Conservation (phyloP, 805 yeast genomes). For the Teunomyces stri region DNA sequence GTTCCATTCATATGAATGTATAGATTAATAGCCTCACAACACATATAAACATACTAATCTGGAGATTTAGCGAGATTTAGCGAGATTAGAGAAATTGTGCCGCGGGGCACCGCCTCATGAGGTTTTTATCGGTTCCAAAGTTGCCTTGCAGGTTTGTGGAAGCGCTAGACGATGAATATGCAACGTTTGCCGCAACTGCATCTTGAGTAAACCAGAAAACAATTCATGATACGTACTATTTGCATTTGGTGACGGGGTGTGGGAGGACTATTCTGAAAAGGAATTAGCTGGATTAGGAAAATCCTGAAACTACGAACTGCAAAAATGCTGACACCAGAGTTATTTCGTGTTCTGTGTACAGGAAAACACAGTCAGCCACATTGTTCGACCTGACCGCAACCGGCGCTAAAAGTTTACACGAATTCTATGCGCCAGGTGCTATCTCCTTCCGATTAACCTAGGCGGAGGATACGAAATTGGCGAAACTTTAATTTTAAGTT, state of each 20-base stretch:
- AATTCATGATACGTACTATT: not conserved
- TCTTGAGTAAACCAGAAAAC: not conserved
- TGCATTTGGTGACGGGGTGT: not conserved
- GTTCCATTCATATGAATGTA: slow-evolving; percentile 3
- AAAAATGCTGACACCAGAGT: not conserved
- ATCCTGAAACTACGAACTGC: not conserved
- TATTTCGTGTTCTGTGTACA: not conserved
- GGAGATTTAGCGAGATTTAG: slow-evolving; percentile 1
- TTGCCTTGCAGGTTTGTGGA: not conserved
- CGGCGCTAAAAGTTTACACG: not conserved
- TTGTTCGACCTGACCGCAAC: not conserved
- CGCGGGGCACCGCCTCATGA: slow-evolving; percentile 1
- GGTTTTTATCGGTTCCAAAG: not conserved
- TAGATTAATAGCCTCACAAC: not conserved
- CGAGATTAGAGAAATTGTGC: slow-evolving; percentile 1
- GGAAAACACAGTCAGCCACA: not conserved
- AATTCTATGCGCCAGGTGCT: slow-evolving; percentile 1
- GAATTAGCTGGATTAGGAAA: not conserved
- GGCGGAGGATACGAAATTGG: not conserved
- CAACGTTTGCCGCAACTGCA: not conserved
- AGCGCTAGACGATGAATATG: not conserved
- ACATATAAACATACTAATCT: not conserved
- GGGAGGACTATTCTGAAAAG: not conserved
- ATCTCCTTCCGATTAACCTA: not conserved
- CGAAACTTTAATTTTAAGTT: not conserved